These are phyloP conservation scores for Naganishia vaughanmartiniae DNA, from an alignment of 768 basidiomycete species.

Conservation along the genomic window DNA sequence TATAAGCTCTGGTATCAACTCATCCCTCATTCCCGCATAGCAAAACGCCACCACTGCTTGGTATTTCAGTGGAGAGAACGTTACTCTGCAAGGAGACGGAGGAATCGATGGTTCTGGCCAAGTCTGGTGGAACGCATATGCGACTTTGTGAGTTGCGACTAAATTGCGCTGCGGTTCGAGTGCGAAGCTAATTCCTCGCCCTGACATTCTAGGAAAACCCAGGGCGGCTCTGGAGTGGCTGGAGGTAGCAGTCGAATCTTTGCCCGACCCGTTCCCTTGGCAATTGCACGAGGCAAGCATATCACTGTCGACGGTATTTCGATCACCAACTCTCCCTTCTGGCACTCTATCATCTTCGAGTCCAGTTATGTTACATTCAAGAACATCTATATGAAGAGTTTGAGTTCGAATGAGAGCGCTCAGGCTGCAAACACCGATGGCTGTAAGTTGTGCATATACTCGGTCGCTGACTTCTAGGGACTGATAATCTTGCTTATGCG, in stretches of 20 bases:
- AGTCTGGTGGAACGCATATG: slow-evolving; percentile 29
- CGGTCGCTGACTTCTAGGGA: neutral
- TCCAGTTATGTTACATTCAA: slow-evolving; percentile 54
- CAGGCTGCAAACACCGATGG: slow-evolving; percentile 55
- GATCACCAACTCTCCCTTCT: slow-evolving; percentile 31
- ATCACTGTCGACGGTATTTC: slow-evolving; percentile 55
- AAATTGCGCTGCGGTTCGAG: neutral
- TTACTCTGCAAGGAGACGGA: slow-evolving; percentile 59
- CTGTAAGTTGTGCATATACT: slow-evolving; percentile 11
- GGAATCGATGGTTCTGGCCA: slow-evolving; percentile 67
- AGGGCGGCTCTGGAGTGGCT: slow-evolving; percentile 51
- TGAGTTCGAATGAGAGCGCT: slow-evolving; percentile 36
- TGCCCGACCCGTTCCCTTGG: slow-evolving; percentile 61
- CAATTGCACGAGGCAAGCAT: slow-evolving; percentile 58
- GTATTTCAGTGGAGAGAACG: slow-evolving; percentile 36
- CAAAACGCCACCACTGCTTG: slow-evolving; percentile 42
- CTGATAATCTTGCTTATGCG: neutral
- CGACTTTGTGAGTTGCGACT: neutral
- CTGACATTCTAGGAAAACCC: slow-evolving; percentile 41
- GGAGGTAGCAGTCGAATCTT: slow-evolving; percentile 56
- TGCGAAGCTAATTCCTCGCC: slow-evolving; percentile 38
- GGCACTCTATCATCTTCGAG: slow-evolving; percentile 30
- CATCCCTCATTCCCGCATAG: slow-evolving; percentile 56
- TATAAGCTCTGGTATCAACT: slow-evolving; percentile 48
- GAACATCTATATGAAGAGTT: slow-evolving; percentile 49